These are phyloP conservation scores for Tremella yokohamensis DNA, from an alignment of 768 basidiomycete species.

Conservation along the genomic window DNA sequence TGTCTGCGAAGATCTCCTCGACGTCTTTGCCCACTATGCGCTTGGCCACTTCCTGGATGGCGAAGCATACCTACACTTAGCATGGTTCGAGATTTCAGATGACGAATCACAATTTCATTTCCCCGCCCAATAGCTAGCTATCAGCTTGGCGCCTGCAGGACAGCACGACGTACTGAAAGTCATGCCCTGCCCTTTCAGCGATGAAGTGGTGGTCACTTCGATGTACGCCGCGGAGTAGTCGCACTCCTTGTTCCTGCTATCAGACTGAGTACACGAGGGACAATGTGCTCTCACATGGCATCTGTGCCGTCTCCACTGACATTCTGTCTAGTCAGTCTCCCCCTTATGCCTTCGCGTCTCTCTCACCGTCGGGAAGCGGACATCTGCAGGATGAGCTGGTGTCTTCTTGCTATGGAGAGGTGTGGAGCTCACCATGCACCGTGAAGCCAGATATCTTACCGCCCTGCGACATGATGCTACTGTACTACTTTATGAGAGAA, in stretches of 20 bases:
- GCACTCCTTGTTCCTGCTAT: constrained; percentile 82
- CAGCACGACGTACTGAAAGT: constrained; percentile 42
- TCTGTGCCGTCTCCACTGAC: constrained; percentile 88
- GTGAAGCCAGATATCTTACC: constrained; percentile 47
- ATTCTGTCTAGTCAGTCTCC: constrained; percentile 52
- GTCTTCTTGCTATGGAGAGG: neutral
- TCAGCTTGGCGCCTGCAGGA: neutral
- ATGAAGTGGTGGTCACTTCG: constrained; percentile 64
- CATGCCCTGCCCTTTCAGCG: constrained; percentile 68
- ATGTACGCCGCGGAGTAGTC: constrained; percentile 95
- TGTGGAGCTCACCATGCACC: constrained; percentile 45
- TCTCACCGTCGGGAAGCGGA: constrained; percentile 75
- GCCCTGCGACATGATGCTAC: constrained; percentile 22
- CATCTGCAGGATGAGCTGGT: constrained; percentile 56
- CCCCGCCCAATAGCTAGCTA: constrained; percentile 59
- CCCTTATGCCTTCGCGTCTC: too few species aligned
- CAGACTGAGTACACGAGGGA: neutral
- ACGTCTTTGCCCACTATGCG: constrained; percentile 78
- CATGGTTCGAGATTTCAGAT: too few species aligned
- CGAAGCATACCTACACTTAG: constrained; percentile 57
- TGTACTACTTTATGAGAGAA: too few species aligned
- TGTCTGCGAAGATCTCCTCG: constrained; percentile 76
- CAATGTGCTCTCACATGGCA: constrained; percentile 65
- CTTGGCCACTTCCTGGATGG: constrained; percentile 72
- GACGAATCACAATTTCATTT: constrained; percentile 69